Evolutionary conservation across 1,284 basidiomycete genomes (phyloP).

Genomic region (Pascua guehoae): DNA sequence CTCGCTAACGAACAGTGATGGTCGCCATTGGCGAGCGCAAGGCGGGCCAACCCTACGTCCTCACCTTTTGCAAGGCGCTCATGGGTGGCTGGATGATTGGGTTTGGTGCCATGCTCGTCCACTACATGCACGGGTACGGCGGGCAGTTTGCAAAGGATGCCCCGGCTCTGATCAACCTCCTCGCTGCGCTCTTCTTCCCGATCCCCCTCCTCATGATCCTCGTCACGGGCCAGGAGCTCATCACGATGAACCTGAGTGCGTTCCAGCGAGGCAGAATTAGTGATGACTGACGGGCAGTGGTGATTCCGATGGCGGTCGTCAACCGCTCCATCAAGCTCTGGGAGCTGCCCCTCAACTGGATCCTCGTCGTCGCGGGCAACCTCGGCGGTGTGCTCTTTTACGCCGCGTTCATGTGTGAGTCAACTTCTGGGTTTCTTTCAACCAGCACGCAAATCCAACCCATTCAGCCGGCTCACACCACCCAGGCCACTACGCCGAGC

Average conservation of each 20-base stretch:
- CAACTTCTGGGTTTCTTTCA: too few species aligned
- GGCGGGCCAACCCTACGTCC: constrained; percentile 19
- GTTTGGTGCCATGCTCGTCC: too few species aligned
- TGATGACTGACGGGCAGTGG: constrained; percentile 19
- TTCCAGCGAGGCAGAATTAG: background rate
- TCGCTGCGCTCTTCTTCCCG: constrained; percentile 28
- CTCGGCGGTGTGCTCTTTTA: constrained; percentile 40
- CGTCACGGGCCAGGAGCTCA: constrained; percentile 25
- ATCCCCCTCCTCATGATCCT: constrained; percentile 29
- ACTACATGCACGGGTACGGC: too few species aligned
- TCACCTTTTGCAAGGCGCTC: constrained; percentile 26
- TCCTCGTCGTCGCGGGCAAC: constrained; percentile 46
- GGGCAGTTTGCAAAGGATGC: too few species aligned
- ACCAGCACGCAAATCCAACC: too few species aligned
- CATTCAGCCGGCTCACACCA: background rate
- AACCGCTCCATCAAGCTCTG: constrained; percentile 21
- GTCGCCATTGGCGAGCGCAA: constrained; percentile 21
- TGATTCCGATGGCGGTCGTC: constrained; percentile 25
- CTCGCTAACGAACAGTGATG: constrained; percentile 13
- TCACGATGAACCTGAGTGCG: constrained; percentile 29
- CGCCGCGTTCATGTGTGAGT: constrained; percentile 29
- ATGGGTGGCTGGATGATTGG: constrained; percentile 26
- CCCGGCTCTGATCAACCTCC: constrained; percentile 19
- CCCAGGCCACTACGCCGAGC: constrained; percentile 20
- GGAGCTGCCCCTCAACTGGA: constrained; percentile 35